Percentiles rank a stretch among this genome's conserved stretches.
phyloP scores from a whole-genome alignment of 2,329 filamentous ascomycete species.

The Cladosporium austrohemisphaericum region DNA sequence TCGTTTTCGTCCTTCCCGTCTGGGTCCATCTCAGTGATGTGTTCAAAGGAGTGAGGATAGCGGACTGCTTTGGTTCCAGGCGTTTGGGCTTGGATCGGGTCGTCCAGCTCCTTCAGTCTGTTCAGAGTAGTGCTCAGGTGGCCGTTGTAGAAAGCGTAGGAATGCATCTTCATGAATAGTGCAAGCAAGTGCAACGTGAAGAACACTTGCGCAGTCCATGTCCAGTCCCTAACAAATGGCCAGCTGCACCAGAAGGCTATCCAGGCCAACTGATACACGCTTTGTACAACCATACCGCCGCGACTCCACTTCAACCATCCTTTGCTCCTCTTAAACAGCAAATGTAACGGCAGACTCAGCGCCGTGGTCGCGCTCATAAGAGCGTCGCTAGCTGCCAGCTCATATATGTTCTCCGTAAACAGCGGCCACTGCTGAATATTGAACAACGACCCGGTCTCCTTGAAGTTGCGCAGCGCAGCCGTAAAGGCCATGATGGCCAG shows the following conservation, averaged over 20 bases:
- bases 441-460: constrained; percentile 85
- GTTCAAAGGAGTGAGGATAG: constrained; percentile 52
- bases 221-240: constrained; percentile 84
- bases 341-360: constrained; percentile 70
- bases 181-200: constrained; percentile 86
- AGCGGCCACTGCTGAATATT: constrained; percentile 82
- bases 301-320: constrained; percentile 66
- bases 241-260: constrained; percentile 70
- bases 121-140: constrained; percentile 85
- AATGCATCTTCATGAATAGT: constrained; percentile 98
- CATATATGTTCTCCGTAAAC: constrained; percentile 84
- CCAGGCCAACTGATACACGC: constrained; percentile 75
- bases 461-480: constrained; percentile 86
- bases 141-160: constrained; percentile 96
- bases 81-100: constrained; percentile 47
- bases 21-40: constrained; percentile 12
- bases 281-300: constrained; percentile 79
- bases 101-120: constrained; percentile 74
- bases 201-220: constrained; percentile 96
- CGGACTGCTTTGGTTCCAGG: constrained; percentile 60
- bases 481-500: constrained; percentile 96
- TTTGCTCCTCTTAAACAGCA: constrained; percentile 56
- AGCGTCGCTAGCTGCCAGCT: constrained; percentile 77
- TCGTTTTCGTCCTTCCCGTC: constrained; percentile 44
- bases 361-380: constrained; percentile 77